phyloP scores from a whole-genome alignment of 2,329 filamentous ascomycete genomes.

The Clonostachys rhizophaga region DNA sequence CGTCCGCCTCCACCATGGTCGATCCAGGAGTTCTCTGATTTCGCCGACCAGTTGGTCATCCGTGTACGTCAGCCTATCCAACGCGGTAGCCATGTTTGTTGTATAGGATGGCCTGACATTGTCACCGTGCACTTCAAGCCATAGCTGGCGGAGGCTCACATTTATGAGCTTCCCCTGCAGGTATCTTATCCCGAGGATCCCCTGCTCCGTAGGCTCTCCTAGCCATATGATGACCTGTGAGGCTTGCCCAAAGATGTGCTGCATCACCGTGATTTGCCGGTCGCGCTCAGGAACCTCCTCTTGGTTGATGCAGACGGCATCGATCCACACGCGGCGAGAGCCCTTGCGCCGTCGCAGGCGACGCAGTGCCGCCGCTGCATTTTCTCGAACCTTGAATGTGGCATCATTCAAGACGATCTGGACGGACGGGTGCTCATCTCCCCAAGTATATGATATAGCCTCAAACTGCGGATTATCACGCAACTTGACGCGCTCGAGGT shows the following conservation, averaged over 20 bases:
- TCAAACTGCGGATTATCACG: not conserved
- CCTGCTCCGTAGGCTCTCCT: not conserved
- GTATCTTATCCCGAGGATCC: not conserved
- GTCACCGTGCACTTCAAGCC: not conserved
- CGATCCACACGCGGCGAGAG: constrained; percentile 15
- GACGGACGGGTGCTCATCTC: not conserved
- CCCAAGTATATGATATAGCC: constrained; percentile 1
- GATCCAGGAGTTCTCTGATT: not conserved
- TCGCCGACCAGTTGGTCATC: not conserved
- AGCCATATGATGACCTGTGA: constrained; percentile 4
- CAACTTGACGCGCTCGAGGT: not conserved
- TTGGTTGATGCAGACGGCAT: constrained; percentile 7
- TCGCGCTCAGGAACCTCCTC: not conserved
- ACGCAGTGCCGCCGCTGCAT: constrained; percentile 10
- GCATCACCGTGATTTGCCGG: constrained; percentile 5
- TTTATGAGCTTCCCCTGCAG: too few relatives aligned
- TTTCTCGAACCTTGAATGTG: not conserved
- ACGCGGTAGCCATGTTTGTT: not conserved
- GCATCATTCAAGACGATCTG: not conserved
- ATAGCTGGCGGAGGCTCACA: too few relatives aligned
- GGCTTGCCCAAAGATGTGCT: constrained; percentile 2
- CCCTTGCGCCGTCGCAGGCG: constrained; percentile 15
- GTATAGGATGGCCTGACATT: not conserved
- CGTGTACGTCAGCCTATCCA: not conserved
- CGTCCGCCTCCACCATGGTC: not conserved